Percentiles rank a stretch among this genome's conserved stretches.
Conservation (phyloP, 2,329 filamentous ascomycete genomes). For the Ophiostoma novo-ulmi region DNA sequence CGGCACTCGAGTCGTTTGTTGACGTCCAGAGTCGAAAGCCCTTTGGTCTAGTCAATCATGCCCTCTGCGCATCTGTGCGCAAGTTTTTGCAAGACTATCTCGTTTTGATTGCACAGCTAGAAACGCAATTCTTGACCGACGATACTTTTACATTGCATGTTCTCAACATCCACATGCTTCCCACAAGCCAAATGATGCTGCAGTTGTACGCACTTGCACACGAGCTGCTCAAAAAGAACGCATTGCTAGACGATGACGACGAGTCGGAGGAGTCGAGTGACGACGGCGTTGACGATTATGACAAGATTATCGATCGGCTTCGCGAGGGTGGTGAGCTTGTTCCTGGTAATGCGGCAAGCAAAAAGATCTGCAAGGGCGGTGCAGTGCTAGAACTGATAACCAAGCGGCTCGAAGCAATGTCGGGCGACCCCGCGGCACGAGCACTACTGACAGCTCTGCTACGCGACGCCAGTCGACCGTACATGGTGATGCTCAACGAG, state of each 20-base stretch:
- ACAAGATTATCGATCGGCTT: conserved; percentile 86
- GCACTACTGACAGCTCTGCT: conserved; percentile 75
- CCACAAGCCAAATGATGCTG: conserved; percentile 83
- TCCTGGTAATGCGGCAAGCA: conserved; percentile 71
- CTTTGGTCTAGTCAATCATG: conserved; percentile 92
- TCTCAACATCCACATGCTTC: conserved; percentile 83
- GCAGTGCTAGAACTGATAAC: conserved; percentile 87
- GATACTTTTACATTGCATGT: conserved; percentile 87
- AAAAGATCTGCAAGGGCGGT: conserved; percentile 95
- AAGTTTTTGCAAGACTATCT: conserved; percentile 91
- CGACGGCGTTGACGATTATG: conserved; percentile 76
- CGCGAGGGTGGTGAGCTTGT: conserved; percentile 79
- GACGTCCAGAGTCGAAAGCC: conserved; percentile 91
- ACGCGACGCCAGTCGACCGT: conserved; percentile 83
- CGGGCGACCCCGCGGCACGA: conserved; percentile 84
- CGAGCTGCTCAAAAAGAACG: conserved; percentile 83
- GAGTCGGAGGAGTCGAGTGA: conserved; percentile 66
- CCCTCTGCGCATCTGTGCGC: conserved; percentile 88
- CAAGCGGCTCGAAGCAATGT: conserved; percentile 78
- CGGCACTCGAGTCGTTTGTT: conserved; percentile 83
- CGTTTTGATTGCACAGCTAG: conserved; percentile 84
- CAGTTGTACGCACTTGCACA: conserved; percentile 84
- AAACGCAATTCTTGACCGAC: conserved; percentile 87
- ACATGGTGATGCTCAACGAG: conserved; percentile 98
- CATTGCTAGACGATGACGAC: conserved; percentile 73